phyloP scores from a whole-genome alignment of 2,329 filamentous ascomycete genomes.

The Claviceps purpurea region DNA sequence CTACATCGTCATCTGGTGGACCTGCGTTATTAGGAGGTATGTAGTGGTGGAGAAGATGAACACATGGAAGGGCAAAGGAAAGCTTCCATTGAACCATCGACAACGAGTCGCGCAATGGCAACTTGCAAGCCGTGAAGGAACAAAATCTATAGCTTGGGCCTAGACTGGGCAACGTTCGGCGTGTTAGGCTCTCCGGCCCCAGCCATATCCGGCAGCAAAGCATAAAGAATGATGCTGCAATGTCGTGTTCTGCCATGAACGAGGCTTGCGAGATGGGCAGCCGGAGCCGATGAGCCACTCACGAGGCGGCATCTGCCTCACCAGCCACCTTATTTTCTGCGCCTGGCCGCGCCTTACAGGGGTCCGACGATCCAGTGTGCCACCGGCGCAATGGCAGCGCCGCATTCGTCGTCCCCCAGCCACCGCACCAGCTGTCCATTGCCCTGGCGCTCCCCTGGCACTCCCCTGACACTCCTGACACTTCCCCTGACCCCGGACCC shows the following conservation, averaged over 20 bases:
- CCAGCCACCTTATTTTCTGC: constrained; percentile 20
- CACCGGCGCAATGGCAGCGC: neutral
- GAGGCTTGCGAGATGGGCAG: neutral
- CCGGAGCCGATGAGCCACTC: neutral
- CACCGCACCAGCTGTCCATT: neutral
- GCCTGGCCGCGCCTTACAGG: neutral
- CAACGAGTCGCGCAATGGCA: neutral
- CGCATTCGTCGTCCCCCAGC: neutral
- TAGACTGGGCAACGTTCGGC: neutral
- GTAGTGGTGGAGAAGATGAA: neutral
- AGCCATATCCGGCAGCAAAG: neutral
- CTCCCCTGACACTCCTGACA: neutral
- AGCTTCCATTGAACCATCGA: neutral
- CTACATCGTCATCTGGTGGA: neutral
- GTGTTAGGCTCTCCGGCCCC: neutral
- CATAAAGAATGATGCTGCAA: neutral
- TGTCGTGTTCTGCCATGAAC: neutral
- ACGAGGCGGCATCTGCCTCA: constrained; percentile 2
- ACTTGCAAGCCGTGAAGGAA: neutral
- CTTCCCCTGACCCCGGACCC: neutral
- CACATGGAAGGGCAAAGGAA: neutral
- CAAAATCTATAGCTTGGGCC: too few relatives aligned
- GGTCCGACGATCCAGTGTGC: neutral
- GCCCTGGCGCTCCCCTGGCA: neutral
- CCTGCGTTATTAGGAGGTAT: neutral